phyloP scores from a whole-genome alignment of 2,329 filamentous ascomycete genomes.

The Pseudocercospora fijiensis region DNA sequence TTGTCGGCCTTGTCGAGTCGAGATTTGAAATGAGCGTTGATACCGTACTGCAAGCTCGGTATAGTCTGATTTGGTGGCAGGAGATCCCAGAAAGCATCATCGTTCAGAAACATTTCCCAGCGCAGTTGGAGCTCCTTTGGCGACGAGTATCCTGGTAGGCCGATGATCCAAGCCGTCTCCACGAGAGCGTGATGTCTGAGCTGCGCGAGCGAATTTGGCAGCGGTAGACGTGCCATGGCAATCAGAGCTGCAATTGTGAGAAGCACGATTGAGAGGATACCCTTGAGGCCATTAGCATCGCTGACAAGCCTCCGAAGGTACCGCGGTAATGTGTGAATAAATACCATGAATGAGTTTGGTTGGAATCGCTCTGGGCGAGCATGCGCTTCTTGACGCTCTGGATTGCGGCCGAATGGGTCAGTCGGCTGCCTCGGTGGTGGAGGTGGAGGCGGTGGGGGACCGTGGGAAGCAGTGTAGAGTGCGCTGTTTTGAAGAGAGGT shows the following conservation, averaged over 20 bases:
- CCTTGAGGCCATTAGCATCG: constrained; percentile 9
- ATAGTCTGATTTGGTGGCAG: constrained; percentile 10
- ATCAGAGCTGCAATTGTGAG: neutral
- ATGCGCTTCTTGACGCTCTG: neutral
- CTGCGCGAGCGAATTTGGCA: neutral
- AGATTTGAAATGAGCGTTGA: constrained; percentile 15
- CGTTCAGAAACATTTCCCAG: constrained; percentile 5
- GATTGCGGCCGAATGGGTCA: neutral
- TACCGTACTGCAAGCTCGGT: constrained; percentile 7
- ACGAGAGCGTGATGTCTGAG: neutral
- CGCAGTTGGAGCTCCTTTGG: constrained; percentile 4
- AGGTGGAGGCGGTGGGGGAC: neutral
- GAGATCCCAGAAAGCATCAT: constrained; percentile 8
- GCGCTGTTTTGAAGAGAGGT: constrained; percentile 15
- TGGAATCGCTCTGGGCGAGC: neutral
- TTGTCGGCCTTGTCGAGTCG: constrained; percentile 12
- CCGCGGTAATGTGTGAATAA: constrained; percentile 16
- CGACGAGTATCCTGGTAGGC: constrained; percentile 9
- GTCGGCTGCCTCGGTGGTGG: neutral
- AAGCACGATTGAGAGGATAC: neutral
- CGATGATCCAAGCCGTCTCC: neutral
- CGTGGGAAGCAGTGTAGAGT: neutral
- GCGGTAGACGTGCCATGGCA: neutral
- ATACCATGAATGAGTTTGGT: constrained; percentile 12
- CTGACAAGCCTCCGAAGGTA: constrained; percentile 6